These are phyloP conservation scores for Capronia epimyces DNA, from an alignment of 2,329 filamentous ascomycete species.

Conservation along the genomic window DNA sequence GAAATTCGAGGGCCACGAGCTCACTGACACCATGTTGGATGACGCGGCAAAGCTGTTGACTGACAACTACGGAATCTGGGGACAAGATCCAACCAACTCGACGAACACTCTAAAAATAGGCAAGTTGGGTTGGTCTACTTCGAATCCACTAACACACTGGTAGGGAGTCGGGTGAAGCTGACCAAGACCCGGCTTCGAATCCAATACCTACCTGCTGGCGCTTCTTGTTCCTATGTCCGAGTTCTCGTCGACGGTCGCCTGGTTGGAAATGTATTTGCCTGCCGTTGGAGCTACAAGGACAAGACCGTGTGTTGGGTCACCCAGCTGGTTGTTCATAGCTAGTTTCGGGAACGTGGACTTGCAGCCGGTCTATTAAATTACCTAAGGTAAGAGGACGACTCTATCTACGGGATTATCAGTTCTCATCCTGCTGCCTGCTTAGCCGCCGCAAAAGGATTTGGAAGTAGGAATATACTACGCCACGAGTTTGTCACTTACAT, in stretches of 20 bases:
- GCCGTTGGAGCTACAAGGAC: conserved; percentile 34
- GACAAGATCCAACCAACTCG: conserved; percentile 8
- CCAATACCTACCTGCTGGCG: conserved; percentile 32
- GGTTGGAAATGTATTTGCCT: conserved; percentile 36
- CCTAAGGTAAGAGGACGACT: conserved; percentile 9
- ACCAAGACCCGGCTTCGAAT: conserved; percentile 32
- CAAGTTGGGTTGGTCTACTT: background rate
- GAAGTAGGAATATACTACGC: conserved; percentile 7
- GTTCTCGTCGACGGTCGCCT: conserved; percentile 34
- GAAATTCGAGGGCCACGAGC: conserved; percentile 29
- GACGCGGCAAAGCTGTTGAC: conserved; percentile 35
- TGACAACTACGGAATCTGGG: conserved; percentile 36
- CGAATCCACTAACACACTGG: too few species aligned
- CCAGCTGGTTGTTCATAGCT: conserved; percentile 37
- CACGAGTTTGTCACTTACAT: background rate
- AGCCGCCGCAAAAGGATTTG: conserved; percentile 16
- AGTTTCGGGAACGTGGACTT: conserved; percentile 36
- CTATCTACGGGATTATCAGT: conserved; percentile 16
- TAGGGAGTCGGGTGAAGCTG: conserved; percentile 27
- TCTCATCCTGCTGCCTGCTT: conserved; percentile 15
- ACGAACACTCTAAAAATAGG: conserved; percentile 3
- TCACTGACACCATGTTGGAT: conserved; percentile 37
- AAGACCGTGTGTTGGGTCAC: conserved; percentile 39
- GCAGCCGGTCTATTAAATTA: conserved; percentile 29
- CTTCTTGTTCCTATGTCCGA: conserved; percentile 33